phyloP scores from a whole-genome alignment of 805 yeast genomes.

The Candida schatavii region DNA sequence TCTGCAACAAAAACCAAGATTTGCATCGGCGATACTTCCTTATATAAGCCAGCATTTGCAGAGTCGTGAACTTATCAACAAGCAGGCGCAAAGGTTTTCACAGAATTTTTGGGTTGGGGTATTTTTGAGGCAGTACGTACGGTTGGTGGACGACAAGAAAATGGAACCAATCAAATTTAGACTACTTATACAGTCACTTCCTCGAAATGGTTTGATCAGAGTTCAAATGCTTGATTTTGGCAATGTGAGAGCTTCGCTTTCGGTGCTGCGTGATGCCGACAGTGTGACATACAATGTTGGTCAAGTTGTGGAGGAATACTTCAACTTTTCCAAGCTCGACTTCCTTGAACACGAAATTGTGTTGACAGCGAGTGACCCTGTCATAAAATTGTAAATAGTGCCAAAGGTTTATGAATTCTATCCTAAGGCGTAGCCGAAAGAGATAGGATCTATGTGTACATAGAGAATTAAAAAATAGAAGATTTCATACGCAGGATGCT shows the following conservation, averaged over 20 bases:
- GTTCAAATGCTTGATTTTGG: conserved; percentile 27
- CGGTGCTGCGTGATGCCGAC: conserved; percentile 19
- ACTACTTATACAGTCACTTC: conserved; percentile 19
- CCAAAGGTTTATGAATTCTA: neutral
- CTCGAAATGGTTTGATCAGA: conserved; percentile 22
- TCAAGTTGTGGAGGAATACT: conserved; percentile 15
- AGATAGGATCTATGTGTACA: too few species aligned
- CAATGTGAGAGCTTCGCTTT: conserved; percentile 19
- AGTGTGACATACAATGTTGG: conserved; percentile 22
- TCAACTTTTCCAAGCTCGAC: conserved; percentile 27
- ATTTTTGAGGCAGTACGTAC: conserved; percentile 28
- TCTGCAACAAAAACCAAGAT: neutral
- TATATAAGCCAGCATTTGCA: conserved; percentile 29
- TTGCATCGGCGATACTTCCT: conserved; percentile 4
- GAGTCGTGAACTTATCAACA: conserved; percentile 26
- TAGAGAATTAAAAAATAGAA: too few species aligned
- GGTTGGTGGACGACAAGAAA: conserved; percentile 13
- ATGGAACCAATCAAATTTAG: conserved; percentile 20
- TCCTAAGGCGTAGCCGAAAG: neutral
- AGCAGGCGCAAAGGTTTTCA: conserved; percentile 22
- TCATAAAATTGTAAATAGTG: neutral
- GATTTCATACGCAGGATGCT: too few species aligned
- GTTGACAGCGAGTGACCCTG: conserved; percentile 6
- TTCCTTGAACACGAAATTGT: conserved; percentile 34
- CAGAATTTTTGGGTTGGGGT: conserved; percentile 37